These are phyloP conservation scores for Boletus sp. DNA, from an alignment of 1,284 basidiomycete genomes.

Conservation along the genomic window DNA sequence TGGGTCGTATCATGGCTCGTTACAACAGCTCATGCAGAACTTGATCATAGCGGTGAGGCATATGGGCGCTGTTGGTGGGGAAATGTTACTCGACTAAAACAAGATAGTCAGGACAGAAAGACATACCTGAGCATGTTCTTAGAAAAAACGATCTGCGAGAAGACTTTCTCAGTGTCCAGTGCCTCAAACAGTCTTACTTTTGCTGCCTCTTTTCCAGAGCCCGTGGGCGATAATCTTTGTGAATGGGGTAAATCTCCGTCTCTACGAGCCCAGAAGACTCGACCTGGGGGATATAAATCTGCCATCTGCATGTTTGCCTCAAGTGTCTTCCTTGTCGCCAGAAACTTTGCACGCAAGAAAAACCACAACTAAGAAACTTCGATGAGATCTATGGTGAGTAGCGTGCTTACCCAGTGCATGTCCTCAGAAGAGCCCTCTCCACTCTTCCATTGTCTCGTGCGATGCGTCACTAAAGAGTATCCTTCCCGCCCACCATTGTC, in stretches of 20 bases:
- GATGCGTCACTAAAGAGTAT: constrained; percentile 56
- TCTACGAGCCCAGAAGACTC: constrained; percentile 73
- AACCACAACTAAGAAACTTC: constrained; percentile 4
- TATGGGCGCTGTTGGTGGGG: constrained; percentile 48
- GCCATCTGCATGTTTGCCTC: constrained; percentile 81
- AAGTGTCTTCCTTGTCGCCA: constrained; percentile 74
- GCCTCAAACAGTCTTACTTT: constrained; percentile 71
- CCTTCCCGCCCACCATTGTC: constrained; percentile 46
- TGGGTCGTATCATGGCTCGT: neutral
- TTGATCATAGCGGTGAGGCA: constrained; percentile 64
- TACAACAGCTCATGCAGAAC: constrained; percentile 62
- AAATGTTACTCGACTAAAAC: neutral
- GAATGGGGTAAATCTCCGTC: constrained; percentile 60
- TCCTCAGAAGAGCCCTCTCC: constrained; percentile 52
- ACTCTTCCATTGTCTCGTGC: constrained; percentile 57
- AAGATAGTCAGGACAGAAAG: neutral
- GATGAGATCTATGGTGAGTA: neutral
- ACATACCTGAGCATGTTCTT: constrained; percentile 74
- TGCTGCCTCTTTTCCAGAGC: constrained; percentile 30
- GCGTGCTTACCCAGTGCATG: constrained; percentile 57
- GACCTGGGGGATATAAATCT: constrained; percentile 74
- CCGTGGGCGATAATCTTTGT: constrained; percentile 20
- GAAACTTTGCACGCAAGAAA: constrained; percentile 45
- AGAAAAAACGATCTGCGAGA: constrained; percentile 77
- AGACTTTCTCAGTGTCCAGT: constrained; percentile 67